These are phyloP conservation scores for Fagus crenata DNA, from an alignment of 306 rosid species.

Conservation along the genomic window DNA sequence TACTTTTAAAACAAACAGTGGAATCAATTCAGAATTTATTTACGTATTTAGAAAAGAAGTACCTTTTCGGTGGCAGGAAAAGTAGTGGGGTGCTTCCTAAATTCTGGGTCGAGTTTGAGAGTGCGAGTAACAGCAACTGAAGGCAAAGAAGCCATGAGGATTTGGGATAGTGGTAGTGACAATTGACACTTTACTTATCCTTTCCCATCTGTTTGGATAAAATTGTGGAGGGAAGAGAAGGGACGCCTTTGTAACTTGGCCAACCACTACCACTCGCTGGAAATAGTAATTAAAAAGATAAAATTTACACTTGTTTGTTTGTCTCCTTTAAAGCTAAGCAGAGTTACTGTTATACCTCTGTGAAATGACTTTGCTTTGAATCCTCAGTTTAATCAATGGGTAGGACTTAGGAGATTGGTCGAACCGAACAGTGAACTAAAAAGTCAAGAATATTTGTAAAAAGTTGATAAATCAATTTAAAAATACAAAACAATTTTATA, in stretches of 20 bases:
- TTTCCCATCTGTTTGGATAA: constrained; percentile 30
- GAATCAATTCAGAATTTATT: neutral
- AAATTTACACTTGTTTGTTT: neutral
- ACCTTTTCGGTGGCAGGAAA: constrained; percentile 54
- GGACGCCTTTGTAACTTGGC: neutral
- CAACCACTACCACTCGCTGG: constrained; percentile 20
- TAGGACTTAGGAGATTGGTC: no score
- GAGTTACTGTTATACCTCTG: no score
- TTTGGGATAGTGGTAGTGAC: neutral
- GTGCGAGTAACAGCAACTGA: constrained; percentile 53
- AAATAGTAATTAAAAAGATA: neutral
- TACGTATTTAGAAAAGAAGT: neutral
- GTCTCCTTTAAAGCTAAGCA: no score
- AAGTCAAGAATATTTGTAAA: no score
- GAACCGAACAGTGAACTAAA: no score
- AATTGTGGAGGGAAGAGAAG: constrained; percentile 35
- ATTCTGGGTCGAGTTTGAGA: constrained; percentile 59
- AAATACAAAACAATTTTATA: no score
- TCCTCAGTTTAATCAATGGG: no score
- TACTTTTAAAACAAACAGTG: neutral
- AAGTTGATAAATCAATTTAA: no score
- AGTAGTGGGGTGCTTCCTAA: constrained; percentile 50
- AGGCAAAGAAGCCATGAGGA: constrained; percentile 70
- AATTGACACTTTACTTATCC: neutral
- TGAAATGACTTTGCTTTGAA: no score